phyloP scores from a whole-genome alignment of 1,284 basidiomycete species.

The Tremellales sp. region DNA sequence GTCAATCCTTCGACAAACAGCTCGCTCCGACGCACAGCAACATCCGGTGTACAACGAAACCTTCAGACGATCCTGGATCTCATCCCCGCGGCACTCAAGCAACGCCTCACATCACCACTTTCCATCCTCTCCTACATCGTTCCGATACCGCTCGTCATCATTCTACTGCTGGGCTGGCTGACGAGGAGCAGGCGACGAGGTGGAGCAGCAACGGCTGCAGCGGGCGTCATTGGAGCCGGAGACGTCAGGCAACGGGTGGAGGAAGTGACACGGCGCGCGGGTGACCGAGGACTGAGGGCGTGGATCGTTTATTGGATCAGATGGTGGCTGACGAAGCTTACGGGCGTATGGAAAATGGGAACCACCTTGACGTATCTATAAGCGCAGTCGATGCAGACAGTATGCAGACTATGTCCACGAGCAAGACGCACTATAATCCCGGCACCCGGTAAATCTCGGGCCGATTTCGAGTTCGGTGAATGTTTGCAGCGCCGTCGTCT shows the following conservation, averaged over 20 bases:
- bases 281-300: constrained; percentile 13
- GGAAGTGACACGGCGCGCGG: constrained; percentile 9
- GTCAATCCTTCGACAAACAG: neutral
- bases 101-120: constrained; percentile 1
- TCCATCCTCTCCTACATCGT: neutral
- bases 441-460: too few species aligned
- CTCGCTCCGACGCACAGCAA: neutral
- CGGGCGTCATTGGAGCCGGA: neutral
- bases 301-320: constrained; percentile 32
- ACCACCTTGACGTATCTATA: constrained; percentile 45
- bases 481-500: too few species aligned
- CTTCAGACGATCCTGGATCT: neutral
- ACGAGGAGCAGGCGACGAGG: constrained; percentile 1
- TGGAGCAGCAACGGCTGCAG: neutral
- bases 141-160: constrained; percentile 12
- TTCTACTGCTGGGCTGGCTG: constrained; percentile 4
- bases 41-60: neutral
- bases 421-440: too few species aligned
- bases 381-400: neutral
- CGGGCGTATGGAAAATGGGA: constrained; percentile 41
- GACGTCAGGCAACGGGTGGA: too few species aligned
- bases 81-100: neutral
- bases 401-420: neutral
- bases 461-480: too few species aligned
- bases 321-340: constrained; percentile 39